These are phyloP conservation scores for Flaveria trinervia DNA, from an alignment of 129 eudicot genomes.

Conservation along the genomic window DNA sequence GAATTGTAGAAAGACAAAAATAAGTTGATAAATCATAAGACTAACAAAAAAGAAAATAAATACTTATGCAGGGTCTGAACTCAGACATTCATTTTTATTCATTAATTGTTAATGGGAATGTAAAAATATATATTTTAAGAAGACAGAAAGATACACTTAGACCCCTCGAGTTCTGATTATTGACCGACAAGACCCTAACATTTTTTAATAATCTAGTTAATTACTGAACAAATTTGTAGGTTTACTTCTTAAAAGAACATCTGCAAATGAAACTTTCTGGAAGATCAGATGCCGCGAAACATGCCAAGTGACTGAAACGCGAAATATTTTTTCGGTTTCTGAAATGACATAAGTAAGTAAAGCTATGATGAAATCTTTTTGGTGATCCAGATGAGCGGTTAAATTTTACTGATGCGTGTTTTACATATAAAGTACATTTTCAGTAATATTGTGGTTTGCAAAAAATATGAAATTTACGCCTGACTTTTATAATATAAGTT, in stretches of 20 bases:
- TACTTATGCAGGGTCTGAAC: constrained; percentile 3
- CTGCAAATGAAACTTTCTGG: not conserved
- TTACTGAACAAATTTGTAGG: not conserved
- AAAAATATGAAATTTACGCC: constrained; percentile 14
- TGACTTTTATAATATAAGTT: not conserved
- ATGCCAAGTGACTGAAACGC: not conserved
- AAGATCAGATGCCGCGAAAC: constrained; percentile 1
- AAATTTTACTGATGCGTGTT: not conserved
- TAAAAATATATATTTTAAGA: not conserved
- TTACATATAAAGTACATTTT: not conserved
- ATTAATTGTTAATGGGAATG: not conserved
- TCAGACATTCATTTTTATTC: constrained; percentile 13
- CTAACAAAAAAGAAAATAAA: constrained; percentile 1
- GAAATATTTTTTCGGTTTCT: not conserved
- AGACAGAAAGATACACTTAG: not conserved
- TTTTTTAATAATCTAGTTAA: not conserved
- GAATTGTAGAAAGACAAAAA: constrained; percentile 10
- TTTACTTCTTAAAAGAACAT: constrained; percentile 3
- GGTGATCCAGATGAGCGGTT: constrained; percentile 6
- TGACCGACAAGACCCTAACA: not conserved
- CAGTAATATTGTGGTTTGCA: not conserved
- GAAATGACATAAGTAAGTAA: not conserved
- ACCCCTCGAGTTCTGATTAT: constrained; percentile 12
- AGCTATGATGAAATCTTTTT: constrained; percentile 10
- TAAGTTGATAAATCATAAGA: not conserved